Base-by-base conservation (phyloP, 148 eudicot species). In the Limonium bicolor region DNA sequence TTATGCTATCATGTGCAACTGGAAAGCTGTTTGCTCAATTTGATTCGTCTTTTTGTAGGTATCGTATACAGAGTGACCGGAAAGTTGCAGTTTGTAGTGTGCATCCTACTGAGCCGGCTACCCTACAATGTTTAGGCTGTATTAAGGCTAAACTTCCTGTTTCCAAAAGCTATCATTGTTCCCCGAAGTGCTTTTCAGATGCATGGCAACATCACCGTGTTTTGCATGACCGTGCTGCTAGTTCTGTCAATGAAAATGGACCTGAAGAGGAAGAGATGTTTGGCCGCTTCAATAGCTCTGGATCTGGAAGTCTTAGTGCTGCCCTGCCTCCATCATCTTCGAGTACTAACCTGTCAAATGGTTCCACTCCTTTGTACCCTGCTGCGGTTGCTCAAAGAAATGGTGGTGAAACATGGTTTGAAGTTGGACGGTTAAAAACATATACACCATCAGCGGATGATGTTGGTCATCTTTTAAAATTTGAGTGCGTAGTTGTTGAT, bases 201-300 rank as follows among this genome's bases (percentile, higher is more conserved):
- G 95, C 99, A 13, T 92, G 99, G 99, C 95, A 85, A 58, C 99
- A 92, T 66, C 99, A 92, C 45, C 95, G 99, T 49, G 86, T 60
- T 61, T 61, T 92, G 37, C 99, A 92, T 67, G 99, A 92, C 36
- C 95, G 95, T 59, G 99, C 99, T 48, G 87, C 94, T 44, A 85
- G 77, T 73, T 80, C 99, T 19, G 68, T 74, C 13, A 85, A 65
- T 63, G 94, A 85, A 55, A 90, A 90, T 67, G 93, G 80, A 48
- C 62, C 73, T 13, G 97, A 90, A 63, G 99, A 90, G 41, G 99
- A 90, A 17, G 99, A 90, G 50, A 7, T 72, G 41, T 84, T 72
- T 65, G 99, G 88, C 15, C 82, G 99, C 27, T 72, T 74, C 47
- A 76, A 71, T 37, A 78, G 77, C 67, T 53, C 87, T 7, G 71